Evolutionary conservation across 352 stramenopile species (phyloP), one percentile per base, ranked within the genome.

Genomic region (Globisporangium nagaii): DNA sequence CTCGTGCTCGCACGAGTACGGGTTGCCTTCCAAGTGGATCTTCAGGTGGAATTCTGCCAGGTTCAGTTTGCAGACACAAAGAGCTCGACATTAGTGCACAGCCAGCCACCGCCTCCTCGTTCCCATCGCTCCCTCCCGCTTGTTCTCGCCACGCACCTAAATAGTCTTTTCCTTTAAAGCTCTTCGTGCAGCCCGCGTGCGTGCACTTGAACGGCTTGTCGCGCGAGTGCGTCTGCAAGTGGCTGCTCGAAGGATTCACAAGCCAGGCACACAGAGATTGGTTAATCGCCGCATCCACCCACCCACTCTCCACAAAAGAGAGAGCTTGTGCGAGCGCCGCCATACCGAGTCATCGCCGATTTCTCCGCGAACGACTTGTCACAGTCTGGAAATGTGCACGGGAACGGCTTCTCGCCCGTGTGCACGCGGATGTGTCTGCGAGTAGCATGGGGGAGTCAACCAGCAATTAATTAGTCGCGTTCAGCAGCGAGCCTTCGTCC

Each of bases 291-390:
- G n/a, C n/a, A n/a, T 7, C 4, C 31, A 54, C 11, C 10, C 22
- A 34, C 43, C 17, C 15, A 42, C n/a, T n/a, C n/a, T n/a, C n/a
- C 19, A 8, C 12, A 22, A 25, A 13, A 27, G n/a, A n/a, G n/a
- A n/a, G n/a, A n/a, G n/a, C n/a, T n/a, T n/a, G n/a, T n/a, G n/a
- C n/a, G n/a, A n/a, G n/a, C n/a, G n/a, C n/a, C n/a, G n/a, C n/a
- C 66, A 32, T 73, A 88, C 76, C 82, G 75, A 10, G 79, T 93
- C 79, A 90, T 93, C 28, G 79, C 78, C 20, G 86, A 91, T 58
- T 96, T 96, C 58, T 93, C 81, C 10, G 84, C 86, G 60, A 96
- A 96, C 1, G 79, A 88, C 56, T 96, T 96, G 63, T 90, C 82
- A 45, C 86, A 96, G 41, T 84, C 77, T 11, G 75, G 71, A 60